Evolutionary conservation across 805 yeast genomes (phyloP).

Genomic region (Wickerhamomyces chaumierensis): DNA sequence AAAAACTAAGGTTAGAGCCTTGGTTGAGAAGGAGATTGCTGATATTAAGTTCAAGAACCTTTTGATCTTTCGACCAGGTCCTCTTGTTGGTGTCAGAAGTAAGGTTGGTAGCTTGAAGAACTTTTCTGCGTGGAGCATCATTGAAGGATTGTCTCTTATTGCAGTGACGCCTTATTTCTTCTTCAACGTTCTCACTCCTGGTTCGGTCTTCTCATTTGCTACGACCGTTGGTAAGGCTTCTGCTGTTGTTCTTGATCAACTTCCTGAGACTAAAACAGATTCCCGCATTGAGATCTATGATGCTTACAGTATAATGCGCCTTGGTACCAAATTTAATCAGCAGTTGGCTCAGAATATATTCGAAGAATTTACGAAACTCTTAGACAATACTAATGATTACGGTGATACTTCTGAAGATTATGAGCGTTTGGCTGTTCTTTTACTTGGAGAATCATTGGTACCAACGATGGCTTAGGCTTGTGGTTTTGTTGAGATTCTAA

Average conservation of each 20-base stretch:
- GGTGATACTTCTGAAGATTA: neutral
- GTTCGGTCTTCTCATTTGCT: neutral
- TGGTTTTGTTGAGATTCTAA: too few species aligned
- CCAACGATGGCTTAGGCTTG: too few species aligned
- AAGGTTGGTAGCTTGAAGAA: constrained; percentile 5
- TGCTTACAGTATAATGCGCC: neutral
- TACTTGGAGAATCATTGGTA: neutral
- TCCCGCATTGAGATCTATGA: neutral
- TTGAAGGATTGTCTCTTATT: constrained; percentile 3
- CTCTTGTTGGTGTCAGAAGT: constrained; percentile 8
- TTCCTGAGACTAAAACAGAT: neutral
- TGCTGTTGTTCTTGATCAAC: neutral
- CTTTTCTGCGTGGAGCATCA: constrained; percentile 6
- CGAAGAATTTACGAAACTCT: neutral
- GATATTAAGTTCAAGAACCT: constrained; percentile 4
- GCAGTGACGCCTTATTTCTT: neutral
- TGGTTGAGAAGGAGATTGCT: constrained; percentile 5
- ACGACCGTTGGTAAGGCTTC: neutral
- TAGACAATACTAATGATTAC: neutral
- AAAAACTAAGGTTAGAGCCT: constrained; percentile 5
- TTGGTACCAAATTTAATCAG: neutral
- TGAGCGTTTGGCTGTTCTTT: neutral
- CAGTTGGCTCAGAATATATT: neutral
- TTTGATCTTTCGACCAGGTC: constrained; percentile 8
- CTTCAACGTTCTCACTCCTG: neutral